These are phyloP conservation scores for Combretum micranthum DNA, from an alignment of 345 rosid genomes.

Conservation along the genomic window DNA sequence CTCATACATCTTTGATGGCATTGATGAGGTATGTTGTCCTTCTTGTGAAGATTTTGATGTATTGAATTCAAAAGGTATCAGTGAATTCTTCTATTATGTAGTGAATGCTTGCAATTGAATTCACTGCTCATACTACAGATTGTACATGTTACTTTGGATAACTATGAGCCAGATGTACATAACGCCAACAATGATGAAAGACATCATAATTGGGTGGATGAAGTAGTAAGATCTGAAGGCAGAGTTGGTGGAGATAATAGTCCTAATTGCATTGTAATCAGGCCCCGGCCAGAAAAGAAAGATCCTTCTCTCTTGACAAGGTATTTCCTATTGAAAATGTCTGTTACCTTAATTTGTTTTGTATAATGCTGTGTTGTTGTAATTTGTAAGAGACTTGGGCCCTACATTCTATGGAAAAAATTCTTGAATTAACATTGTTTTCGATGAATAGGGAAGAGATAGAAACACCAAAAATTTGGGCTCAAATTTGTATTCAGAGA, in stretches of 20 bases:
- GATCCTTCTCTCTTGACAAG: constrained; percentile 77
- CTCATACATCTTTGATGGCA: constrained; percentile 59
- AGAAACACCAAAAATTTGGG: constrained; percentile 89
- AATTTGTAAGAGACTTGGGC: not conserved
- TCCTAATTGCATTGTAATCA: constrained; percentile 43
- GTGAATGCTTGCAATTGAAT: not conserved
- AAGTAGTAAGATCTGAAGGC: constrained; percentile 89
- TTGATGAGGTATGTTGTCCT: constrained; percentile 61
- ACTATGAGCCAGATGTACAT: constrained; percentile 50
- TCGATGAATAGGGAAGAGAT: constrained; percentile 61
- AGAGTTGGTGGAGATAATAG: constrained; percentile 50
- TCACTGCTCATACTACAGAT: constrained; percentile 31
- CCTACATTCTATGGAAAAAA: not conserved
- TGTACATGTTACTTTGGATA: constrained; percentile 68
- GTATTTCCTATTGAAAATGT: constrained; percentile 21
- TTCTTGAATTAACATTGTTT: not conserved
- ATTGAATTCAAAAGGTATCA: not conserved
- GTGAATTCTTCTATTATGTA: not conserved
- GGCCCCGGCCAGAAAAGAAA: constrained; percentile 60
- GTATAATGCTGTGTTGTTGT: not conserved
- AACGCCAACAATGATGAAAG: constrained; percentile 44
- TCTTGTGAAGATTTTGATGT: not conserved
- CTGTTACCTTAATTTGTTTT: not conserved
- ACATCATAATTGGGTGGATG: constrained; percentile 90
- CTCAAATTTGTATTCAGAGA: constrained; percentile 86